Base-by-base conservation (phyloP, 2,329 filamentous ascomycete genomes). In the Phaeosphaeriaceae sp. region DNA sequence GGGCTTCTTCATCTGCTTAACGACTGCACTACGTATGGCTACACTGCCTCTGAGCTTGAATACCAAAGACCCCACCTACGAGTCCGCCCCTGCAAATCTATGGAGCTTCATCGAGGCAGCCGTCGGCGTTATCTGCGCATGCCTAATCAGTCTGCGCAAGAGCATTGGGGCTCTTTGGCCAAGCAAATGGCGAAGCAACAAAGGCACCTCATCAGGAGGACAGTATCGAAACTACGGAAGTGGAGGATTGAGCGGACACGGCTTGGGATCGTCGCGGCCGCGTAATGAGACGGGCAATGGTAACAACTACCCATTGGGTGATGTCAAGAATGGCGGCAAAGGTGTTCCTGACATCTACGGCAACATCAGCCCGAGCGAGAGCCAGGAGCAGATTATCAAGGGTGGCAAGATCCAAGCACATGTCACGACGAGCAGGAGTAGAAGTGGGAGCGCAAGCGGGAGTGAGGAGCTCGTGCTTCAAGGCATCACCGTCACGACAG, bases 61-160 rank as follows among this genome's bases (percentile, higher is more conserved):
- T 25, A 56, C 62, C 48, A 65, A 55, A 22, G 64, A 70, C 15
- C 63, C 62, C 2, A 62, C 65, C 0, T 71, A 64, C 62, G 67
- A 70, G 40, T 70, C 68, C 10, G 65, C 64, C 7, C 67, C 68
- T 1, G 62, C 69, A 1, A 71, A 71, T 48, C 60, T 73, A 1
- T 73, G 70, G 70, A 70, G 67, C 9, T 71, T 65, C 36, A 68
- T 73, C 45, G 70, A 73, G 48, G 62, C 68, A 20, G 68, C 68
- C 7, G 61, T 61, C 11, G 70, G 70, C 4, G 64, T 73, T 1
- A 68, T 73, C 6, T 71, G 68, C 52, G 68, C 68, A 1, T 73
- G 70, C 31, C 51, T 73, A 11, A 70, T 71, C 47, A 68, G 67
- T 46, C 53, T 73, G 7, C 66, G 70, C 0, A 59, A 62, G 17